Evolutionary conservation across 352 stramenopile genomes (phyloP).

Genomic region (Pythium guiyangense): DNA sequence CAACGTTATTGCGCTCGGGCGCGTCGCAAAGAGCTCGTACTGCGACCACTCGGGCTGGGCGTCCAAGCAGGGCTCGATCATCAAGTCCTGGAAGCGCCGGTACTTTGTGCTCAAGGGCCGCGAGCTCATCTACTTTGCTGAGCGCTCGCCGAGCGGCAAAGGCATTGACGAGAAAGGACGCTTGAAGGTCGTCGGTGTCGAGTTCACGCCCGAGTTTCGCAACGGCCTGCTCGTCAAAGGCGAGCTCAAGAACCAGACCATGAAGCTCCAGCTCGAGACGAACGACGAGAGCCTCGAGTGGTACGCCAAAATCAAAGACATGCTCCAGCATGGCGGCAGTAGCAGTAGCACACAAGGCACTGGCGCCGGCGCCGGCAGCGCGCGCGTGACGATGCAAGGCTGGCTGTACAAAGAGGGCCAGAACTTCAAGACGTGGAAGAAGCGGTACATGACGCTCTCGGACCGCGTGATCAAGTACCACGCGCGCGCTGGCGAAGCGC

Average conservation of each 20-base stretch:
- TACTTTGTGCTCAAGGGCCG: conserved; percentile 80
- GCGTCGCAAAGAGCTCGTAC: conserved; percentile 53
- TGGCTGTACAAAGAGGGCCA: conserved; percentile 82
- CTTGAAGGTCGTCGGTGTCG: conserved; percentile 47
- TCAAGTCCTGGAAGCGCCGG: conserved; percentile 80
- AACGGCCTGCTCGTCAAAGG: conserved; percentile 59
- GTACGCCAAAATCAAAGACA: conserved; percentile 47
- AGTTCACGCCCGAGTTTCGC: conserved; percentile 61
- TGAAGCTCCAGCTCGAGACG: conserved; percentile 66
- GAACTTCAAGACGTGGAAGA: conserved; percentile 88
- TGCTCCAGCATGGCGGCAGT: conserved; percentile 18
- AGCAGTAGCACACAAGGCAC: conserved; percentile 2
- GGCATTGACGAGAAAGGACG: conserved; percentile 75
- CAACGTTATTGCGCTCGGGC: conserved; percentile 37
- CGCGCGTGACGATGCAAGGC: conserved; percentile 45
- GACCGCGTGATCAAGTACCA: conserved; percentile 66
- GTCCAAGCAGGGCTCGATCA: conserved; percentile 75
- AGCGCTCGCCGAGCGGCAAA: conserved; percentile 63
- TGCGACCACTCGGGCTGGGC: conserved; percentile 78
- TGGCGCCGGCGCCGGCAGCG: conserved; percentile 3
- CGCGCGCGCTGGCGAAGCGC: conserved; percentile 41
- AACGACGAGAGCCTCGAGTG: conserved; percentile 61
- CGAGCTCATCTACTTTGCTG: conserved; percentile 77
- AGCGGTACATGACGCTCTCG: conserved; percentile 69
- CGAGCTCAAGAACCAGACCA: conserved; percentile 65